These are phyloP conservation scores for Euphorbia tirucalli DNA, from an alignment of 345 rosid species.

Conservation along the genomic window DNA sequence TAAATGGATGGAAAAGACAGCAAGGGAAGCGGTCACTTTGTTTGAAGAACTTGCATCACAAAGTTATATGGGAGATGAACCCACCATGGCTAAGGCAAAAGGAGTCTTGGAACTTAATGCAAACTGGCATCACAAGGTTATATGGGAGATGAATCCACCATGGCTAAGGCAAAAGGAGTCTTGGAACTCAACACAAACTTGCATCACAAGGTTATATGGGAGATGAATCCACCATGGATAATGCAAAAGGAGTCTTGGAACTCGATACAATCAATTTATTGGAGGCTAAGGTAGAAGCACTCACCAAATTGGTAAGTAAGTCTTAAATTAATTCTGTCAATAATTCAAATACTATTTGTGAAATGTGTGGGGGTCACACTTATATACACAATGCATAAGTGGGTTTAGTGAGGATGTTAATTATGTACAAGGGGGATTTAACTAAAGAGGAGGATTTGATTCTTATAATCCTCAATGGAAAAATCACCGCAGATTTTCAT, in stretches of 20 bases:
- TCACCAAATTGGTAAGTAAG: no score
- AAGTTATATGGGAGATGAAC: background rate
- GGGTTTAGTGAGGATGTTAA: background rate
- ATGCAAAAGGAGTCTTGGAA: background rate
- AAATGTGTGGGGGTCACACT: no score
- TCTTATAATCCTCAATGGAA: no score
- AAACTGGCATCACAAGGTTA: no score
- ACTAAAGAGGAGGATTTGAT: no score
- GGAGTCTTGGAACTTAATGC: no score
- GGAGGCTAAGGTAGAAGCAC: background rate
- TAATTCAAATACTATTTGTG: no score
- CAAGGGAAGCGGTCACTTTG: background rate
- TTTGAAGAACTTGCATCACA: background rate
- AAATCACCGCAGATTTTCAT: no score
- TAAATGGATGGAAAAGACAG: background rate
- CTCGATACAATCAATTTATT: background rate
- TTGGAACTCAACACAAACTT: background rate
- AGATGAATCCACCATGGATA: background rate
- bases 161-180: no score
- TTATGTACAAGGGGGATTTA: background rate
- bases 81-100: background rate
- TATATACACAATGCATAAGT: no score
- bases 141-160: no score
- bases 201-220: background rate
- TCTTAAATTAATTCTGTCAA: no score